Evolutionary conservation across 2,329 filamentous ascomycete species (phyloP).

Genomic region (Neoarthrinium moseri): DNA sequence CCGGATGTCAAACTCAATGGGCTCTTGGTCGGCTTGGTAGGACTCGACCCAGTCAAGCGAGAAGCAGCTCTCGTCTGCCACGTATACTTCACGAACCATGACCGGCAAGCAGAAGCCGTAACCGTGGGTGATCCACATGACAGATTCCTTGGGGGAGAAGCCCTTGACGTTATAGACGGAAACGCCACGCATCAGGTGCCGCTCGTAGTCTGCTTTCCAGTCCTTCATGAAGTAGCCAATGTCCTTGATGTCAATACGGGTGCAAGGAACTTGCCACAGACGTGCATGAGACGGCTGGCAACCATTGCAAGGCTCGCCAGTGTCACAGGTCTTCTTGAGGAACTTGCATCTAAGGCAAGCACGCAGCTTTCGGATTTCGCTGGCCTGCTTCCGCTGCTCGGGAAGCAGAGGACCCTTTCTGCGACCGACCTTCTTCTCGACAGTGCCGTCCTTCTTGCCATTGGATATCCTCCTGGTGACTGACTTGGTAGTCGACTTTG

Average conservation of each 20-base stretch:
- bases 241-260: constrained; percentile 97
- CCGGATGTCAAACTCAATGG: constrained; percentile 79
- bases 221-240: constrained; percentile 99
- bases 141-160: constrained; percentile 62
- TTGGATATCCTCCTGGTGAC: constrained; percentile 76
- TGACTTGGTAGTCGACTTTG: constrained; percentile 74
- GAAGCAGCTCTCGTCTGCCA: constrained; percentile 90
- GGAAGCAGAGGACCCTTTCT: constrained; percentile 86
- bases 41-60: constrained; percentile 92
- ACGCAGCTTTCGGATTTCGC: constrained; percentile 91
- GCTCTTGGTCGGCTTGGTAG: constrained; percentile 63
- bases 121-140: constrained; percentile 93
- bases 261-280: constrained; percentile 96
- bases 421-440: constrained; percentile 90
- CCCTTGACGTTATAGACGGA: constrained; percentile 96
- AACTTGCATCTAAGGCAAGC: constrained; percentile 97
- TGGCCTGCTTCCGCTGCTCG: constrained; percentile 93
- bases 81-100: constrained; percentile 89
- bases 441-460: constrained; percentile 74
- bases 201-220: constrained; percentile 96
- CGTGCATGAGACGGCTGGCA: constrained; percentile 95
- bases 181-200: constrained; percentile 81
- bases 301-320: constrained; percentile 91
- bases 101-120: constrained; percentile 93
- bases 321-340: constrained; percentile 98